Evolutionary conservation across 2,329 filamentous ascomycete genomes (phyloP).

Genomic region (Fusarium sp.): DNA sequence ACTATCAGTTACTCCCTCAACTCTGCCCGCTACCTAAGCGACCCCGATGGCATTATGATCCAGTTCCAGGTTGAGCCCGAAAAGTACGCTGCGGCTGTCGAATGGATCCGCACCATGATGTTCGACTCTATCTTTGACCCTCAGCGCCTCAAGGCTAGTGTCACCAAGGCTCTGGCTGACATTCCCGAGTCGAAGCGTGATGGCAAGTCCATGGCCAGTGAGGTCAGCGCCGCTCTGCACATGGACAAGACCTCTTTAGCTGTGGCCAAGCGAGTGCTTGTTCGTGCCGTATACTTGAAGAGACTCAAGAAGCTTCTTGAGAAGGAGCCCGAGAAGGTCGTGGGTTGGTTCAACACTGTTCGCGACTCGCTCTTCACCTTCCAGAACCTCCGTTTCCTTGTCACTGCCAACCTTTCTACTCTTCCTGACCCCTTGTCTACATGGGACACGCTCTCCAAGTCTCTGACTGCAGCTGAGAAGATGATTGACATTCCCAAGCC

Average conservation of each 20-base stretch:
- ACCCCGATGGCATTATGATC: slow-evolving; percentile 85
- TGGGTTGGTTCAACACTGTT: slow-evolving; percentile 83
- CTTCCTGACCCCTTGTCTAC: slow-evolving; percentile 82
- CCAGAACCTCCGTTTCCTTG: slow-evolving; percentile 87
- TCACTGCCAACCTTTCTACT: slow-evolving; percentile 84
- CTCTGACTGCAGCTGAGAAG: slow-evolving; percentile 59
- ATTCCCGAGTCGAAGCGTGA: slow-evolving; percentile 93
- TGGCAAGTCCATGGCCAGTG: slow-evolving; percentile 77
- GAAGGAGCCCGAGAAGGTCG: slow-evolving; percentile 80
- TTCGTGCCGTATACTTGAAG: slow-evolving; percentile 90
- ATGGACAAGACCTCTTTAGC: slow-evolving; percentile 82
- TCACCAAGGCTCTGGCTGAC: slow-evolving; percentile 89
- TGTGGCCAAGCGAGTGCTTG: slow-evolving; percentile 84
- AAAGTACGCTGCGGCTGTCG: slow-evolving; percentile 86
- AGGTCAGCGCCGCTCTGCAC: slow-evolving; percentile 84
- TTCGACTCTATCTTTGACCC: slow-evolving; percentile 92
- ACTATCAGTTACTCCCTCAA: slow-evolving; percentile 87
- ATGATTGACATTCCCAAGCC: slow-evolving; percentile 81
- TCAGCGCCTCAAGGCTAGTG: slow-evolving; percentile 71
- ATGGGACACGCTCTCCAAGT: slow-evolving; percentile 73
- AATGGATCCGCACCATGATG: slow-evolving; percentile 88
- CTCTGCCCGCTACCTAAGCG: slow-evolving; percentile 77
- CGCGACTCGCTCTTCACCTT: slow-evolving; percentile 84
- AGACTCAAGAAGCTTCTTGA: slow-evolving; percentile 85
- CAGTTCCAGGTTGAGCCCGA: slow-evolving; percentile 89